Evolutionary conservation across 2,329 filamentous ascomycete species (phyloP), one percentile per base, ranked within the genome.

Genomic region (Thermothelomyces thermophilus): DNA sequence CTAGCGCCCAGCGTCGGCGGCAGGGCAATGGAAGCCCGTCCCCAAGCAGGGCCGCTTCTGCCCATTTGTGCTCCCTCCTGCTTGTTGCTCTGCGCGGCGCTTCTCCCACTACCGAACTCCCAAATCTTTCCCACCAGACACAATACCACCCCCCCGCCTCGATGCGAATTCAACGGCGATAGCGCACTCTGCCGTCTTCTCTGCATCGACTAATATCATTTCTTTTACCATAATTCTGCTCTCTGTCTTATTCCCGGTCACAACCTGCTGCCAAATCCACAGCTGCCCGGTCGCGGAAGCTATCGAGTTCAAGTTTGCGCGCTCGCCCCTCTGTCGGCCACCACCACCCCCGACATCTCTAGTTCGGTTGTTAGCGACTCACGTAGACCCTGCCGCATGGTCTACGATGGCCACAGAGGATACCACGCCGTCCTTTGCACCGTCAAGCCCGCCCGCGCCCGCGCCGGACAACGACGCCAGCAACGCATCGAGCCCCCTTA

Each of bases 401-500:
- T 59, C 30, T 51, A 56, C 58, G 54, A 82, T 82, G 77, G 75
- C 76, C 61, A 73, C 75, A 41, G 66, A 64, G 63, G 69, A 70
- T 55, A 67, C 68, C 58, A 73, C 73, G 63, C 72, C 72, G 60
- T 69, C 75, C 59, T 68, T 71, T 63, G 68, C 71, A 59, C 68
- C 71, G 60, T 73, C 73, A 57, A 71, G 73, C 60, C 72, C 75
- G 54, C 73, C 76, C 44, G 68, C 70, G 56, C 67, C 72, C 52
- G 62, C 68, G 43, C 69, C 70, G 56, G 77, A 78, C 61, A 71
- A 72, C 55, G 77, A 79, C 59, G 82, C 83, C 61, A 87, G 86
- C 65, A 83, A 82, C 65, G 76, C 86, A 46, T 96, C 90, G 34
- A 97, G 91, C 68, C 93, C 90, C 62, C 76, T 97, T 60, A 96